phyloP scores from a whole-genome alignment of 768 basidiomycete species.

The Russula olivacea region DNA sequence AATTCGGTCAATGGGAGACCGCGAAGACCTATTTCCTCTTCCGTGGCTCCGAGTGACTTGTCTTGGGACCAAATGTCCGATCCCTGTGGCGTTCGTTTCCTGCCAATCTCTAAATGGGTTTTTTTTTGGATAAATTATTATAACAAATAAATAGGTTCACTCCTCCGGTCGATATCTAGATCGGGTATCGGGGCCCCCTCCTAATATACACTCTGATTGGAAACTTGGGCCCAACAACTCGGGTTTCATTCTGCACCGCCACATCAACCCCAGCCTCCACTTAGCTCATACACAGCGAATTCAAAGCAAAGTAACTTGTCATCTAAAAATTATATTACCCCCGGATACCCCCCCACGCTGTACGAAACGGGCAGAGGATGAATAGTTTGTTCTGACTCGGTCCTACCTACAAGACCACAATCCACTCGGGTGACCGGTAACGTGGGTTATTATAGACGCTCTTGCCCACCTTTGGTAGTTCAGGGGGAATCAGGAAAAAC shows the following conservation, averaged over 20 bases:
- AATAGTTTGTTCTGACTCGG: not conserved
- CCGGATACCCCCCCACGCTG: too few species aligned
- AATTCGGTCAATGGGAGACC: not conserved
- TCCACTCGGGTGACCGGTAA: conserved; percentile 53
- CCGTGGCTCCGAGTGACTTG: not conserved
- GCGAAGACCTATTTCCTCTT: not conserved
- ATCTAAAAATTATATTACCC: not conserved
- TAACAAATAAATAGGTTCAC: not conserved
- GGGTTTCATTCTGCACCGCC: conserved; percentile 25
- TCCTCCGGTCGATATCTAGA: not conserved
- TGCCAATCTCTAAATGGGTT: not conserved
- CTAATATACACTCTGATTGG: conserved; percentile 17
- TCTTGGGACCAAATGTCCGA: not conserved
- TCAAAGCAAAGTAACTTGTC: not conserved
- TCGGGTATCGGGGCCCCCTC: not conserved
- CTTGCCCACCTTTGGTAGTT: conserved; percentile 61
- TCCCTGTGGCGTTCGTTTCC: not conserved
- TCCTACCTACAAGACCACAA: conserved; percentile 50
- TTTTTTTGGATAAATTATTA: not conserved
- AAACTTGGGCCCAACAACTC: conserved; percentile 16
- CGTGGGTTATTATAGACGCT: conserved; percentile 77
- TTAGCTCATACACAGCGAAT: not conserved
- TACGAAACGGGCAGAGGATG: not conserved
- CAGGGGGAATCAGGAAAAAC: conserved; percentile 19
- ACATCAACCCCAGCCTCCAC: conserved; percentile 1